Base-by-base conservation (phyloP, 805 yeast genomes). In the Barnettozyma sucrosica region DNA sequence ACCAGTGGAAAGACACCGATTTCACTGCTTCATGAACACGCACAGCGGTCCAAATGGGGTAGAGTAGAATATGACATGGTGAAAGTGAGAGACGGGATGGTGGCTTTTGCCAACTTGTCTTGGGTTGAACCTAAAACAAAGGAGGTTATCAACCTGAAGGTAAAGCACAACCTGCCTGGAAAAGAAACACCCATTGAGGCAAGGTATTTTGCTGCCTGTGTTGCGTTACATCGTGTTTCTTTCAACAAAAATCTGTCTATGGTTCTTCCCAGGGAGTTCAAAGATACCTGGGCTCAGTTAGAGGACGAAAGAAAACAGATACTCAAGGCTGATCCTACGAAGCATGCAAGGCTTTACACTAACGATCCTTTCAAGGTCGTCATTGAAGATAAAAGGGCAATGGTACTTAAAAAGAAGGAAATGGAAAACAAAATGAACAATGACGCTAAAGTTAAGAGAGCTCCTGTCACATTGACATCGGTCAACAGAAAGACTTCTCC, bases 41-140 rank as follows among this genome's bases (percentile, higher is more conserved):
- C 93, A 52, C 97, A 88, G 63, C 85, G 83, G 62, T 80, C 77
- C 50, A 88, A 89, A 65, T 92, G 99, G 99, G 84, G 82, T 49
- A 83, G 83, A 54, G 95, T 88, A 4, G 81, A 76, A 20, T 87
- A 88, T 55, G 90, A 86, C 43, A 82, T 84, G 85, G 74, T 60
- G 44, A 71, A 68, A 51, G 66, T 65, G 4, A 68, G 69, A 19
- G 71, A 69, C 24, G 95, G 95, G 0, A 75, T 82, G 62, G 62
- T 80, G 0, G 89, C 92, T 0, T 70, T 78, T 1, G 89, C 84
- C 0, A 69, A 74, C 13, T 61, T 93, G 18, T 75, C 81, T 3
- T 83, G 83, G 76, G 79, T 77, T 39, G 88, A 92, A 55, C 95
- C 96, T 0, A 89, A 87, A 61, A 81, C 96, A 0, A 79, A 79